Conservation (phyloP, 225 moss, liverwort and hornwort species). For the Climacium dendroides region DNA sequence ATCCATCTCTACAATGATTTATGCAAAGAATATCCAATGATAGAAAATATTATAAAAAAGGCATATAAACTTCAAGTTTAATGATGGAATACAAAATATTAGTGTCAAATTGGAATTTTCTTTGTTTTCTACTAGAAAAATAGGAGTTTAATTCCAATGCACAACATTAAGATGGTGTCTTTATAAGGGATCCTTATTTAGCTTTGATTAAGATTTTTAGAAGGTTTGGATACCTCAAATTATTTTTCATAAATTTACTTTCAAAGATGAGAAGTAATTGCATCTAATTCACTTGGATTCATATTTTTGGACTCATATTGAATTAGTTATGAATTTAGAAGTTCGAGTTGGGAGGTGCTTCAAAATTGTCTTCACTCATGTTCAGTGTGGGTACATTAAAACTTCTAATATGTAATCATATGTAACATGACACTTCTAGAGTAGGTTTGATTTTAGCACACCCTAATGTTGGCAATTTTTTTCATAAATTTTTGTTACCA, state of each 20-base stretch:
- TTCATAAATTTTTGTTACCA: too few relatives aligned
- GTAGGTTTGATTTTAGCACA: fast-evolving
- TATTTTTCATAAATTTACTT: too few relatives aligned
- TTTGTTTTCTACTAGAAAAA: background rate
- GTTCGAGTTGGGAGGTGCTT: too few relatives aligned
- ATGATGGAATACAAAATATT: background rate
- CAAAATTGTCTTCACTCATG: too few relatives aligned
- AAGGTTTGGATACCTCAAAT: too few relatives aligned
- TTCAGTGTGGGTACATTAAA: too few relatives aligned
- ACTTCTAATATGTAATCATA: background rate
- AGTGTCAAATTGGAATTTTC: background rate
- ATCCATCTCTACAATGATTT: background rate
- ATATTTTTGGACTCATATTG: too few relatives aligned
- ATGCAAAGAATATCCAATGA: fast-evolving
- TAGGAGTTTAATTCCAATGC: too few relatives aligned
- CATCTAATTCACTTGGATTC: too few relatives aligned
- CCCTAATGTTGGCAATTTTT: background rate
- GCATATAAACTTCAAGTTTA: background rate
- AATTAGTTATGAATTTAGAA: too few relatives aligned
- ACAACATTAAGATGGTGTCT: fast-evolving
- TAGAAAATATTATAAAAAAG: background rate
- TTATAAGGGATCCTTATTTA: background rate
- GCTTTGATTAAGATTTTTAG: too few relatives aligned
- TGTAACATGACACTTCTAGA: background rate
- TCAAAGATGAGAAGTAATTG: too few relatives aligned